Base-by-base conservation (phyloP, 1,284 basidiomycete species). In the Trichosporon asahii region DNA sequence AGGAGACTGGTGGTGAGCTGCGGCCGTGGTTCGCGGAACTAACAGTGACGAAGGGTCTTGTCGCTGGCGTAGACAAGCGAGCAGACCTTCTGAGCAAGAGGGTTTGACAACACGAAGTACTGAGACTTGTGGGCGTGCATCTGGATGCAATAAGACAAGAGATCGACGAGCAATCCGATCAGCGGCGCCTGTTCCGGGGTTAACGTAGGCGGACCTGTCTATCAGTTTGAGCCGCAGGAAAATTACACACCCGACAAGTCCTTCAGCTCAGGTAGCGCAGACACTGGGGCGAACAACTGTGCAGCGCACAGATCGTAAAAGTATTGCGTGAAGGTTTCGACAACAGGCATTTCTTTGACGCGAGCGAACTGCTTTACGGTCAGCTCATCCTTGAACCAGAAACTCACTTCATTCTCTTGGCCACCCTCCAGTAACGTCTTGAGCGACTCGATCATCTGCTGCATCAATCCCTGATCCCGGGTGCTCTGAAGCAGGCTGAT, bases 111-210 rank as follows among this genome's bases (percentile, higher is more conserved):
- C 79, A 98, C 87, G 81, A 90, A 95, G 84, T 94, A 95, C 83
- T 95, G 92, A 76, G 91, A 92, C 68, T 94, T 90, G 84, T 94
- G 94, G 66, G 89, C 88, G 83, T 99, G 96, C 80, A 95, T 92
- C 66, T 88, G 85, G 68, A 93, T 88, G 84, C 95, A 94, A 84
- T 90, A 94, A 82, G 92, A 92, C 70, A 98, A 86, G 73, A 98
- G 86, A 80, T 99, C 97, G 84, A 92, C 93, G 66, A 95, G 87
- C 80, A 91, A 91, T 73, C 93, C 87, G 78, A 89, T 89, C 75
- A 93, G 88, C 76, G 93, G 90, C 53, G 89, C 88, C 3, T 44
- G 55, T 7, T 68, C 60, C 44, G 25, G 12, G 1, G 61, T 63
- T 31, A 73, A 65, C 2, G 3, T 31, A 3, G 29, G 46, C 18